Evolutionary conservation across 768 basidiomycete species (phyloP), one percentile per base, ranked within the genome.

Genomic region (Macrolepiota fuliginosa): DNA sequence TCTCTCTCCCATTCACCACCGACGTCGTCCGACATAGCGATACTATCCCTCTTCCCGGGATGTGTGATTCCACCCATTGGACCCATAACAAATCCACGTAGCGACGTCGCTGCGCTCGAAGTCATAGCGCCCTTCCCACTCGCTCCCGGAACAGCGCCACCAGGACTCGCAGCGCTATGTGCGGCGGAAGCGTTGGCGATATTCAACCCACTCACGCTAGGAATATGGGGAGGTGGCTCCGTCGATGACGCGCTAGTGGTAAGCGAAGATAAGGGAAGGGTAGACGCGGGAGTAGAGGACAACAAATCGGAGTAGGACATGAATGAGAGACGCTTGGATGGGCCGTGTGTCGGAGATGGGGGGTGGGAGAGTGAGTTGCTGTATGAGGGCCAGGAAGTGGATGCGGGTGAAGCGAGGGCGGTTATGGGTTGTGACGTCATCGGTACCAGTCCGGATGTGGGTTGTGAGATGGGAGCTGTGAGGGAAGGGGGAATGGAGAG

Each of bases 1-100:
- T 92, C 90, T 1, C 92, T 76, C 64, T 92, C 90, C 92, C 92
- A 96, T 73, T 95, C 94, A 0, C 92, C 91, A 9, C 91, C 91
- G 0, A 83, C 74, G 49, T 89, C 88, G 66, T 88, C 88, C 51
- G 85, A 66, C 65, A 86, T 61, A 7, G 74, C 76, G 37, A 80
- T 71, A 22, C 76, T 79, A 61, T 79, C 81, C 56, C 73, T 46
- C 56, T 69, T 69, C 6, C 67, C 67, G 7, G 66, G 57, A 17
- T 73, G 69, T 1, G 67, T 66, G 2, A 68, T n/a, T 24, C 73
- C 80, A 47, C 72, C 70, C n/a, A 51, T 54, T 2, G 67, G 62
- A 4, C 63, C 62, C 12, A 55, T 35, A 12, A 24, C 64, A 22
- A 61, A 51, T 10, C 56, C 50, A 0, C 47, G 42, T 6, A 64